These are phyloP conservation scores for Penicillium palitans DNA, from an alignment of 2,329 filamentous ascomycete genomes.

Conservation along the genomic window DNA sequence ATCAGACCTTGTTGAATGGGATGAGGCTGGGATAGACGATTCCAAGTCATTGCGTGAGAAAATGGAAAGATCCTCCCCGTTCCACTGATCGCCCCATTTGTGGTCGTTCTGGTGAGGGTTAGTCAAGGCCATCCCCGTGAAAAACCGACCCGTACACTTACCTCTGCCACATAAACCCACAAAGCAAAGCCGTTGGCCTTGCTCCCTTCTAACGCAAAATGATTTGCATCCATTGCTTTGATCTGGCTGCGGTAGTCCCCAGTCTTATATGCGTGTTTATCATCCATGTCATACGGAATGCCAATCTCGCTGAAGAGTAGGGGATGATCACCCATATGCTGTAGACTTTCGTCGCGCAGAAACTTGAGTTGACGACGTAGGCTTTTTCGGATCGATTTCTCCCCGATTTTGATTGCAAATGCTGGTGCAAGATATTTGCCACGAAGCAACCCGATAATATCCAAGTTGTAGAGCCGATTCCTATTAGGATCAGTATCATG, in stretches of 20 bases:
- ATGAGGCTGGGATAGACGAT: constrained; percentile 43
- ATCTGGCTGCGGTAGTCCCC: constrained; percentile 93
- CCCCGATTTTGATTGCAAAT: constrained; percentile 89
- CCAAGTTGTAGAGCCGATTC: constrained; percentile 95
- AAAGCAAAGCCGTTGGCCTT: constrained; percentile 80
- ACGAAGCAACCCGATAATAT: constrained; percentile 86
- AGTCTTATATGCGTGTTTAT: constrained; percentile 91
- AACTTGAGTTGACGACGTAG: constrained; percentile 82
- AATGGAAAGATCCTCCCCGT: constrained; percentile 93
- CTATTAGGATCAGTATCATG: constrained; percentile 33
- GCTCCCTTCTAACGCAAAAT: constrained; percentile 85
- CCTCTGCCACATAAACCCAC: constrained; percentile 79
- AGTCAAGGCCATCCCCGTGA: background rate
- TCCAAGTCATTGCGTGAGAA: constrained; percentile 77
- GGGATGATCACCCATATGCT: constrained; percentile 84
- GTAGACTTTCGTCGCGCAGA: constrained; percentile 78
- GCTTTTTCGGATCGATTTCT: constrained; percentile 90
- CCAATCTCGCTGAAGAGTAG: constrained; percentile 92
- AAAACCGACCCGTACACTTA: constrained; percentile 35
- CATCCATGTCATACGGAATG: constrained; percentile 98
- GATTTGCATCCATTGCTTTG: constrained; percentile 91
- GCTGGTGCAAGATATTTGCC: constrained; percentile 85
- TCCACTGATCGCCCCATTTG: constrained; percentile 90
- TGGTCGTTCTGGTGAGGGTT: constrained; percentile 68
- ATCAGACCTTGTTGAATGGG: background rate